phyloP scores from a whole-genome alignment of 192 early-diverging fungal species.

The Coemansia reversa region DNA sequence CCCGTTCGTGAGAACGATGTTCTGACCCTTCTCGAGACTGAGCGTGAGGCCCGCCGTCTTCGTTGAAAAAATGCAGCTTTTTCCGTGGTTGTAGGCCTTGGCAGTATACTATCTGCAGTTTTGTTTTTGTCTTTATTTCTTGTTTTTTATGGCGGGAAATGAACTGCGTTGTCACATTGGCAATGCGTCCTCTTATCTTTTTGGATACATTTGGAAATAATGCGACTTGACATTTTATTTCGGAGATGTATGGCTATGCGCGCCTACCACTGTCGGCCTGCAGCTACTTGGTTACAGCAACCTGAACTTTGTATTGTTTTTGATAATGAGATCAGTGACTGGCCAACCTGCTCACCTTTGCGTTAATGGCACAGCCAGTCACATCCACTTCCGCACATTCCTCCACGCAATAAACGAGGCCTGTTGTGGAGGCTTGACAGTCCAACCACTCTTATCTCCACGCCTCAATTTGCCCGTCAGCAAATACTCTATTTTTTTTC shows the following conservation, averaged over 20 bases:
- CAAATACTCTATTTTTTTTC: not conserved
- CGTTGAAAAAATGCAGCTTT: conserved; percentile 63
- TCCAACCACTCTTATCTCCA: not conserved
- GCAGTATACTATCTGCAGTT: not conserved
- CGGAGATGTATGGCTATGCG: not conserved
- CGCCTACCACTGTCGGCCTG: not conserved
- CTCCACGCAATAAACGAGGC: not conserved
- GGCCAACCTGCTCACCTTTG: not conserved
- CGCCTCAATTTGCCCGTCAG: not conserved
- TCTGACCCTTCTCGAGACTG: conserved; percentile 95
- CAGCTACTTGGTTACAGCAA: not conserved
- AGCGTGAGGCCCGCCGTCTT: conserved; percentile 99
- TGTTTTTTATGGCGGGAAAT: conserved; percentile 10
- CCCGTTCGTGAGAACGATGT: conserved; percentile 98
- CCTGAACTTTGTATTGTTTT: not conserved
- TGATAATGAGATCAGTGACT: not conserved
- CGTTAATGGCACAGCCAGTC: not conserved
- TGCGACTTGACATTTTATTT: not conserved
- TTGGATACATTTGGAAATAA: not conserved
- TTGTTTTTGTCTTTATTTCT: conserved; percentile 5
- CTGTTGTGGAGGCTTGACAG: not conserved
- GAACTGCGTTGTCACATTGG: not conserved
- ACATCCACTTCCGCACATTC: not conserved
- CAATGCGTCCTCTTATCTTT: not conserved
- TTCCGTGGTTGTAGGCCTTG: not conserved